These are phyloP conservation scores for Phytopythium vexans DNA, from an alignment of 352 stramenopile genomes.

Conservation along the genomic window DNA sequence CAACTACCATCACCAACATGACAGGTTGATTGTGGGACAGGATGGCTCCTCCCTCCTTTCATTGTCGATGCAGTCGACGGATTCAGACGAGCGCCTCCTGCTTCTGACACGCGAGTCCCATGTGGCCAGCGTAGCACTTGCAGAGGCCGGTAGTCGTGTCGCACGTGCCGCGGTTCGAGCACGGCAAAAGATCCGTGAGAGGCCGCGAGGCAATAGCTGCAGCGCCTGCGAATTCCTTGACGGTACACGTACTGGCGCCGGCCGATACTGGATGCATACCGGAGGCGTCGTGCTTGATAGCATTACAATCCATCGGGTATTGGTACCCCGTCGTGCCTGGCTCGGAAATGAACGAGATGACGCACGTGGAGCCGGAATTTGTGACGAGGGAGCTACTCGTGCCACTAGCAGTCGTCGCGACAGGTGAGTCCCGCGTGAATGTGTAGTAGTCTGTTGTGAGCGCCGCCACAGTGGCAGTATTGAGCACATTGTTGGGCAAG, in stretches of 20 bases:
- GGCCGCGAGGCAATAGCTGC: conserved; percentile 5
- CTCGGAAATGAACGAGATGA: conserved; percentile 46
- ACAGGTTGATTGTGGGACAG: no score
- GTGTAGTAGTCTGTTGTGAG: conserved; percentile 4
- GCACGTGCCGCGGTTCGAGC: conserved; percentile 57
- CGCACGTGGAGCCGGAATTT: conserved; percentile 14
- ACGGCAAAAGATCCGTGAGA: conserved; percentile 52
- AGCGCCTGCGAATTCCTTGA: conserved; percentile 23
- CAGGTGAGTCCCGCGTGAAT: conserved; percentile 23
- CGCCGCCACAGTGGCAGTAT: conserved; percentile 26
- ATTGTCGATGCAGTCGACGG: no score
- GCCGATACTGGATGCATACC: conserved; percentile 40
- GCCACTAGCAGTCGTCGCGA: conserved; percentile 3
- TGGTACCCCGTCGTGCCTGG: conserved; percentile 58
- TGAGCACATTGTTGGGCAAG: conserved; percentile 71
- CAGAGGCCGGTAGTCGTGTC: conserved; percentile 50
- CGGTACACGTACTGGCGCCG: conserved; percentile 18
- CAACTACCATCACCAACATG: no score
- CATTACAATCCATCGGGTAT: conserved; percentile 45
- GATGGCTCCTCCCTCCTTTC: no score
- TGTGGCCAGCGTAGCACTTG: conserved; percentile 69
- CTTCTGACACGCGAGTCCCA: conserved; percentile 68
- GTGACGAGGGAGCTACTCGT: no score
- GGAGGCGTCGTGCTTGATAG: conserved; percentile 14
- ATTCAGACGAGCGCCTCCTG: conserved; percentile 58